Evolutionary conservation across 106 monocot species (phyloP).

Genomic region (Acorus calamus): DNA sequence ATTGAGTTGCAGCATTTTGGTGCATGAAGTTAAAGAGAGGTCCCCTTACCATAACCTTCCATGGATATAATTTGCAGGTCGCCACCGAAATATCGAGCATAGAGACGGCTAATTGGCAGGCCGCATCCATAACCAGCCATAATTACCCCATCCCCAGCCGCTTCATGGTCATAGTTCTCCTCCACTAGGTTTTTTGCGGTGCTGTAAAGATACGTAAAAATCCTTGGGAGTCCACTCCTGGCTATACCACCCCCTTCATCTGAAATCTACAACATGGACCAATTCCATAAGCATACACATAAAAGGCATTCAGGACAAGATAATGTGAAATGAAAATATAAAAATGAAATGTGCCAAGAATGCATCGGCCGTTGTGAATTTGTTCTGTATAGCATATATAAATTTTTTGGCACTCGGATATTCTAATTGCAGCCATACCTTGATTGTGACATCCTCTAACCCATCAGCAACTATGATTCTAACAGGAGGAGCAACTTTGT

Average conservation of each 20-base stretch:
- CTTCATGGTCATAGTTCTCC: conserved; percentile 26
- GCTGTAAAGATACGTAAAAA: conserved; percentile 92
- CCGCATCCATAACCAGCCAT: conserved; percentile 99
- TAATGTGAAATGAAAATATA: no score
- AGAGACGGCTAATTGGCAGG: conserved; percentile 94
- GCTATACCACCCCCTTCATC: conserved; percentile 99
- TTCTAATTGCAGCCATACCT: conserved; percentile 34
- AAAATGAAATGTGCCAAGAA: no score
- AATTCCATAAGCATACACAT: background rate
- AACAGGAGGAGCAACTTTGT: conserved; percentile 66
- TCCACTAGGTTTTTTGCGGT: conserved; percentile 76
- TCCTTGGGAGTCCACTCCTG: conserved; percentile 87
- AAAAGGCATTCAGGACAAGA: background rate
- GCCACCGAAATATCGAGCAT: conserved; percentile 98
- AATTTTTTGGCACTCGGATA: background rate
- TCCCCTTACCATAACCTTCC: conserved; percentile 92
- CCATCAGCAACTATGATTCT: conserved; percentile 98
- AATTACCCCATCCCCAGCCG: conserved; percentile 30
- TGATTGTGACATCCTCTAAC: conserved; percentile 91
- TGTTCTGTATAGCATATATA: no score
- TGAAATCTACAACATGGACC: conserved; percentile 43
- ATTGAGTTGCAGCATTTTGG: no score
- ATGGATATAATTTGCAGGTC: conserved; percentile 96
- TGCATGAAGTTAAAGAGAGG: background rate
- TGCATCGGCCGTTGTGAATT: no score